Evolutionary conservation across 805 yeast genomes (phyloP).

Genomic region (Starmerella bacillaris): DNA sequence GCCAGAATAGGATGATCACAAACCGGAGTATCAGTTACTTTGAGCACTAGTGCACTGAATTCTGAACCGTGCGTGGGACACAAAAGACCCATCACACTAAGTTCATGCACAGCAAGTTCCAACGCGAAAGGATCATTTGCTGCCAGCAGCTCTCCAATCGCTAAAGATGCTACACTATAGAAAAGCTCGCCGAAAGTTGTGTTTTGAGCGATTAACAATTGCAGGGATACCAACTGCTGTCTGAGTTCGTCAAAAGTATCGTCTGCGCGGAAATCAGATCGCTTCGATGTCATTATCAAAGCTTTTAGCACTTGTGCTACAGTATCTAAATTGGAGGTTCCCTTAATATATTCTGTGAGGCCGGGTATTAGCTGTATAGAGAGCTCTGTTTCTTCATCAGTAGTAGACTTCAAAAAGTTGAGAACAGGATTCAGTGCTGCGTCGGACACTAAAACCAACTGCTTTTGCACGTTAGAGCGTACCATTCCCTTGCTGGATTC

Average conservation of each 20-base stretch:
- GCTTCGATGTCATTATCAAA: constrained; percentile 58
- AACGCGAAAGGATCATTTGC: constrained; percentile 28
- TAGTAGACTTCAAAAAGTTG: constrained; percentile 25
- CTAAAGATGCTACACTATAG: constrained; percentile 39
- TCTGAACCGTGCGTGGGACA: background rate
- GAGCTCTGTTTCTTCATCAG: constrained; percentile 80
- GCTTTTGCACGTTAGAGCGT: constrained; percentile 38
- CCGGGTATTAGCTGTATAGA: constrained; percentile 69
- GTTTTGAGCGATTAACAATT: constrained; percentile 57
- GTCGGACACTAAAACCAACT: background rate
- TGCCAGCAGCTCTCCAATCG: constrained; percentile 18
- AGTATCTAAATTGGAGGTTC: constrained; percentile 23
- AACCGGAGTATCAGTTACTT: background rate
- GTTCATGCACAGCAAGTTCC: constrained; percentile 74
- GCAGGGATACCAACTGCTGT: constrained; percentile 52
- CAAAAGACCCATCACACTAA: constrained; percentile 46
- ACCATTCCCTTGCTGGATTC: constrained; percentile 15
- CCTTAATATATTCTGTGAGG: constrained; percentile 51
- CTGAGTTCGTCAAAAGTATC: constrained; percentile 53
- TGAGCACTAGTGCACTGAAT: background rate
- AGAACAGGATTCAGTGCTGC: background rate
- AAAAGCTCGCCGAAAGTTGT: constrained; percentile 46
- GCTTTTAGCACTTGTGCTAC: constrained; percentile 43
- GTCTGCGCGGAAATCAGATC: constrained; percentile 39
- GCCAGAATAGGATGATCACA: background rate